Conservation (phyloP, 441 rosid genomes). For the Capsella rubella region DNA sequence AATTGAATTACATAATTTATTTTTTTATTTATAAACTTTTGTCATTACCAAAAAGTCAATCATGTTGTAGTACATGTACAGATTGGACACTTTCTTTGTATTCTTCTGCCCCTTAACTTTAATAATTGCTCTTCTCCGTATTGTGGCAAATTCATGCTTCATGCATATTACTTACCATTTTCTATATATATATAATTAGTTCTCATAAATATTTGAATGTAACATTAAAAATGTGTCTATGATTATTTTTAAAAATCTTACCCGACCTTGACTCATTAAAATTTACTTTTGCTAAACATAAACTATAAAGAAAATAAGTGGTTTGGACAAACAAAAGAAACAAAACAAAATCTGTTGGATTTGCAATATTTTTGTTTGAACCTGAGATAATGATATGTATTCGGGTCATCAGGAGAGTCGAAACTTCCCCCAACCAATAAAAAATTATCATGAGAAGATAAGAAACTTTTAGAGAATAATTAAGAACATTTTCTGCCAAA, state of each 20-base stretch:
- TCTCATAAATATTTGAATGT: neutral
- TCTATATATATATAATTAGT: neutral
- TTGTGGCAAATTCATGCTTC: neutral
- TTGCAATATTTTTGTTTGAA: too few relatives aligned
- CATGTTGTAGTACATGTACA: slow-evolving; percentile 41
- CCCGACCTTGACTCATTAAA: neutral
- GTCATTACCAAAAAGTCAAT: slow-evolving; percentile 33
- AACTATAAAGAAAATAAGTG: neutral
- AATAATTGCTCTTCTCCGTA: slow-evolving; percentile 22
- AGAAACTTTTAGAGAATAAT: too few relatives aligned
- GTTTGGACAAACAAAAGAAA: too few relatives aligned
- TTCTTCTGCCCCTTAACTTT: slow-evolving; percentile 17
- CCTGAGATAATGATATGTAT: too few relatives aligned
- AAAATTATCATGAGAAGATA: too few relatives aligned
- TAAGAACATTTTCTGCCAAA: too few relatives aligned
- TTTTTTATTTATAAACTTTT: neutral
- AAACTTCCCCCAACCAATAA: too few relatives aligned
- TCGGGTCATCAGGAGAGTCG: too few relatives aligned
- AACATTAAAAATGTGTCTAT: too few relatives aligned
- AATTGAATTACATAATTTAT: neutral
- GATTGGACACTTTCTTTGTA: slow-evolving; percentile 35
- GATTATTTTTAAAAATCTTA: too few relatives aligned
- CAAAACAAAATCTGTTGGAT: too few relatives aligned
- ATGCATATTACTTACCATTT: neutral
- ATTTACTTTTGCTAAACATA: too few relatives aligned